Percentiles rank a stretch among this genome's conserved stretches.
These are phyloP conservation scores for Ogataea henricii DNA, from an alignment of 805 yeast genomes.

Conservation along the genomic window DNA sequence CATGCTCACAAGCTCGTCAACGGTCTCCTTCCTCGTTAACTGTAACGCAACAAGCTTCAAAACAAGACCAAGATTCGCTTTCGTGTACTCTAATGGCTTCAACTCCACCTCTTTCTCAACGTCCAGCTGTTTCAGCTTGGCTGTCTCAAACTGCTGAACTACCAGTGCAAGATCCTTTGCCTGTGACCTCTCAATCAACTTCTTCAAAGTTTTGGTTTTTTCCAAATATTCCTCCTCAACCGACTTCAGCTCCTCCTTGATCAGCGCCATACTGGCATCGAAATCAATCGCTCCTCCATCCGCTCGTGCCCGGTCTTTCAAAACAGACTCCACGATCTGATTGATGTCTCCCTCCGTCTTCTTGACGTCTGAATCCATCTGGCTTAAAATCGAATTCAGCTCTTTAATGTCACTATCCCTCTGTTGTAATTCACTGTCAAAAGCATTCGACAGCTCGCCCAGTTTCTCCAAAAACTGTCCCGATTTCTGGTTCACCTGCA, in stretches of 20 bases:
- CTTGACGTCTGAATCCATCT: slow-evolving; percentile 36
- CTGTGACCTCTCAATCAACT: slow-evolving; percentile 43
- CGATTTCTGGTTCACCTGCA: slow-evolving; percentile 52
- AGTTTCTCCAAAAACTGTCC: slow-evolving; percentile 52
- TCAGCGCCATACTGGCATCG: slow-evolving; percentile 12
- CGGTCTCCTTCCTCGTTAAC: slow-evolving; percentile 53
- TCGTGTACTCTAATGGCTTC: slow-evolving; percentile 24
- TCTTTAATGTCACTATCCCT: slow-evolving; percentile 40
- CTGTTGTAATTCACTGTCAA: slow-evolving; percentile 53
- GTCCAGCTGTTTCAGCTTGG: slow-evolving; percentile 19
- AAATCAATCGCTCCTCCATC: slow-evolving; percentile 31
- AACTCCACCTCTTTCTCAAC: slow-evolving; percentile 21
- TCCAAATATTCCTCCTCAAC: slow-evolving; percentile 22
- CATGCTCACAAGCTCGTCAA: slow-evolving; percentile 43
- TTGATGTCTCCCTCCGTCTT: slow-evolving; percentile 34
- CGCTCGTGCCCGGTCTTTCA: slow-evolving; percentile 12
- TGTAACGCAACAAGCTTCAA: slow-evolving; percentile 56
- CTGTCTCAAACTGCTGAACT: slow-evolving; percentile 41
- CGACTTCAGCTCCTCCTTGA: slow-evolving; percentile 19
- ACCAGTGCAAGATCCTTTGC: slow-evolving; percentile 46
- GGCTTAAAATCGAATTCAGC: slow-evolving; percentile 27
- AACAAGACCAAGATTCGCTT: slow-evolving; percentile 33
- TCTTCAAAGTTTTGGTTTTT: slow-evolving; percentile 24
- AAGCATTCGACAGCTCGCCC: slow-evolving; percentile 49
- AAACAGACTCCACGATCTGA: slow-evolving; percentile 38